A percentile compares a stretch with the other conserved stretches of the same genome.
Evolutionary conservation across 805 yeast genomes (phyloP).

Genomic region (Ogataea methylovora): DNA sequence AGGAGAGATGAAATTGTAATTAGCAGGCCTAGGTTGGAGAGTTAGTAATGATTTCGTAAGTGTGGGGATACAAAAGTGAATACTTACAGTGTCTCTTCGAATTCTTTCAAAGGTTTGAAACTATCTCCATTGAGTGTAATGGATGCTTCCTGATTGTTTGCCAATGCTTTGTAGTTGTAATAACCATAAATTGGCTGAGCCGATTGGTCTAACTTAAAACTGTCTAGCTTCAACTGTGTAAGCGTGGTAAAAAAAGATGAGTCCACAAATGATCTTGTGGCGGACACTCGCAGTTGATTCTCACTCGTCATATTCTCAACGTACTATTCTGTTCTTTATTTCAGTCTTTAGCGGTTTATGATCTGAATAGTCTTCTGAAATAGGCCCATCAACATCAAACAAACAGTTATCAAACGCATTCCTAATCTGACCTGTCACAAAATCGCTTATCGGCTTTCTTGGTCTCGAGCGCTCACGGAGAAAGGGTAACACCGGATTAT

Average conservation of each 20-base stretch:
- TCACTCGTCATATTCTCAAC: too few relatives aligned
- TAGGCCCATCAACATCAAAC: too few relatives aligned
- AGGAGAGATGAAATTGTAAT: slow-evolving; percentile 15
- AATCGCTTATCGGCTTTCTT: too few relatives aligned
- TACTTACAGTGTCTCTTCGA: slow-evolving; percentile 11
- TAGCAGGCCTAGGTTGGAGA: slow-evolving; percentile 6
- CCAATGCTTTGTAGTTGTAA: slow-evolving; percentile 22
- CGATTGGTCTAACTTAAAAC: slow-evolving; percentile 55
- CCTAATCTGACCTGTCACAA: too few relatives aligned
- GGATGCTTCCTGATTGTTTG: slow-evolving; percentile 23
- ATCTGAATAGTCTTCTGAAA: too few relatives aligned
- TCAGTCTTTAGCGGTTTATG: too few relatives aligned
- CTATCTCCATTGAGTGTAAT: slow-evolving; percentile 24
- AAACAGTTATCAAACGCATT: too few relatives aligned
- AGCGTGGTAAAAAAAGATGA: slow-evolving; percentile 79
- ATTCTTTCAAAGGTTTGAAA: slow-evolving; percentile 16
- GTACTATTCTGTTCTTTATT: too few relatives aligned
- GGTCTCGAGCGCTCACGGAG: too few relatives aligned
- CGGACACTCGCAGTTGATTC: too few relatives aligned
- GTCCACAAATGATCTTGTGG: slow-evolving; percentile 74
- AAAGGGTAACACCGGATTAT: too few relatives aligned
- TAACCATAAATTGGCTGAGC: slow-evolving; percentile 35
- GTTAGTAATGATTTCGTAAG: too few relatives aligned
- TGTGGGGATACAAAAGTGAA: neutral
- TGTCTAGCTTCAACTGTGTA: slow-evolving; percentile 65